Conservation (phyloP, 306 rosid species). For the Rubus idaeus region DNA sequence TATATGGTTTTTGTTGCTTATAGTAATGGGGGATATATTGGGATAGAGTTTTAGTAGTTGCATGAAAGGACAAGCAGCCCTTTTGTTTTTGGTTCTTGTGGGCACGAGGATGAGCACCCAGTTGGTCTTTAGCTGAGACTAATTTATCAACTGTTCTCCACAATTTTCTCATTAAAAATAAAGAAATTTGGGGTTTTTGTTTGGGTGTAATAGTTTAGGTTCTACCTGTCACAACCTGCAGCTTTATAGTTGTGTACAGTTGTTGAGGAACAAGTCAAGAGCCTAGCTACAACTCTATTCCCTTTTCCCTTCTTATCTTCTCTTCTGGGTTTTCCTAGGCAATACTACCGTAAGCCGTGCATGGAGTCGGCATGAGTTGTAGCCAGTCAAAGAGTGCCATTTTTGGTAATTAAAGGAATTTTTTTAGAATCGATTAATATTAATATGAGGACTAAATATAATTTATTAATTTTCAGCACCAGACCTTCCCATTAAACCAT, state of each 20-base stretch:
- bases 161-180: not conserved
- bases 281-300: not conserved
- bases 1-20: not conserved
- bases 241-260: conserved; percentile 12
- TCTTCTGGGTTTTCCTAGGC: conserved; percentile 8
- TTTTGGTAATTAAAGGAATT: not conserved
- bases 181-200: not conserved
- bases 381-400: not conserved
- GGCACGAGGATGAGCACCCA: not conserved
- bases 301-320: not conserved
- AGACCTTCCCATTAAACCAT: not conserved
- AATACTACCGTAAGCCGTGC: not conserved
- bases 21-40: not conserved
- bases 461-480: not conserved
- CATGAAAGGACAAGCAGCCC: not conserved
- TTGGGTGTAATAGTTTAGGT: not conserved
- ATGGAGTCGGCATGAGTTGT: not conserved
- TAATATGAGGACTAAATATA: not conserved
- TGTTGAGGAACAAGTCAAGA: conserved; percentile 9
- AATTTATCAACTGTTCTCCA: conserved; percentile 5
- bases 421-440: not conserved
- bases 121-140: not conserved
- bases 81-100: not conserved
- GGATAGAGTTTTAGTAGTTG: not conserved
- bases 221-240: conserved; percentile 15